Evolutionary conservation across 805 yeast species (phyloP), one percentile per base, ranked within the genome.

Genomic region (Diddensiella santjacobensis): DNA sequence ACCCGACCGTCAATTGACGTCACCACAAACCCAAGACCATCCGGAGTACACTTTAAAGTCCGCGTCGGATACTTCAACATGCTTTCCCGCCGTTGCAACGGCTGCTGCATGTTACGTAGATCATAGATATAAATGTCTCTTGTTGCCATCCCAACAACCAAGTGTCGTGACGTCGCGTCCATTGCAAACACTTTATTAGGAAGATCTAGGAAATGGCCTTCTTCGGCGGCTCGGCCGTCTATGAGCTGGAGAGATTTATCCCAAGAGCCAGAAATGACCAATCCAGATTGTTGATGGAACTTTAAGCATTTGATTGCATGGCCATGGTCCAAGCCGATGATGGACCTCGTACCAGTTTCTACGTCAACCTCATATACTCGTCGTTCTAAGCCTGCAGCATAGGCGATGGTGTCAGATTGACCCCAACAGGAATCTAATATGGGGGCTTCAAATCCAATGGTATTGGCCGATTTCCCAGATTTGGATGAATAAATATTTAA

Each of bases 1-100:
- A 84, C 88, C 23, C 95, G 70, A 0, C 96, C 96, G 58, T 87
- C 95, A n/a, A 87, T 72, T 1, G 91, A 81, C 22, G 87, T 71
- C 26, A 81, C 73, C 0, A 83, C 87, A 61, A 83, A 4, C 83
- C 93, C 54, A 68, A 62, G 52, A 2, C 73, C 73, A 47, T 71
- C 66, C 0, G 85, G 84, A 55, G 80, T 72, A 33, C 80, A 68
- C 53, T 71, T 72, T 30, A 86, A 57, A 20, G 75, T 76, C 41
- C 81, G 70, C 1, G 83, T 78, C 64, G 84, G 89, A 58, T 78
- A 79, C 56, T 79, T 79, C 45, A 87, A 70, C 0, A 90, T 87
- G 33, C 82, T 75, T 48, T 81, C 84, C 35, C 86, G 66, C 2
- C 70, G 62, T 48, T 74, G 77, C 13, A 75, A 49, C 0, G 87